Evolutionary conservation across 441 rosid genomes (phyloP), one percentile per base, ranked within the genome.

Genomic region (Rhodomyrtus psidioides): DNA sequence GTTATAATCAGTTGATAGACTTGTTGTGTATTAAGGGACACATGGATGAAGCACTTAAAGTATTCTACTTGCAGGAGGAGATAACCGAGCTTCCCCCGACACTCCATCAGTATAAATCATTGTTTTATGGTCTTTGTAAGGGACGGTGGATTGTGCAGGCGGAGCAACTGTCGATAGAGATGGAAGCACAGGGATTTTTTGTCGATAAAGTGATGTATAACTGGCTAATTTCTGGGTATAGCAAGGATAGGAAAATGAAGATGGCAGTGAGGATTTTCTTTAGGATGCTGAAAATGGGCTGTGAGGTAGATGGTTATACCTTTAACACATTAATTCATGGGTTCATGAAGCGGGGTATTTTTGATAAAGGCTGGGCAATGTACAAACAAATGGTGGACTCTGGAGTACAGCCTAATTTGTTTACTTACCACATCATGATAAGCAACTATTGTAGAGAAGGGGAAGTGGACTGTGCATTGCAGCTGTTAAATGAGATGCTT

Each of bases 61-160:
- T 92, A 89, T 87, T 93, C 79, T 89, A 87, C 83, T 76, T 91
- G 85, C 88, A 93, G 87, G 88, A 87, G 59, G 90, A 89, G 82
- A 91, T 90, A 86, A 87, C 87, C 6, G 88, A 91, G n/a, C 88
- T 88, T 83, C 83, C 86, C 9, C 92, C 93, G n/a, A 90, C 93
- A 2, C 76, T 92, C 58, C 91, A 91, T 90, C 86, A 88, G 51
- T 91, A 89, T 34, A 94, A 93, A 87, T 91, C 95, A 55, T 83
- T 93, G 90, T 94, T 94, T 85, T 93, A 92, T 87, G 93, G 94
- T 53, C 88, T 93, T 88, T 94, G 96, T 86, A 89, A 88, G 87
- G 89, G 88, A 86, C 93, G 94, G 23, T 85, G 90, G 83, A 83
- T 85, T 75, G 44, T 88, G 51, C 92, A 91, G 90, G 96, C 95